These are phyloP conservation scores for Kazachstania viticola DNA, from an alignment of 805 yeast species.

Conservation along the genomic window DNA sequence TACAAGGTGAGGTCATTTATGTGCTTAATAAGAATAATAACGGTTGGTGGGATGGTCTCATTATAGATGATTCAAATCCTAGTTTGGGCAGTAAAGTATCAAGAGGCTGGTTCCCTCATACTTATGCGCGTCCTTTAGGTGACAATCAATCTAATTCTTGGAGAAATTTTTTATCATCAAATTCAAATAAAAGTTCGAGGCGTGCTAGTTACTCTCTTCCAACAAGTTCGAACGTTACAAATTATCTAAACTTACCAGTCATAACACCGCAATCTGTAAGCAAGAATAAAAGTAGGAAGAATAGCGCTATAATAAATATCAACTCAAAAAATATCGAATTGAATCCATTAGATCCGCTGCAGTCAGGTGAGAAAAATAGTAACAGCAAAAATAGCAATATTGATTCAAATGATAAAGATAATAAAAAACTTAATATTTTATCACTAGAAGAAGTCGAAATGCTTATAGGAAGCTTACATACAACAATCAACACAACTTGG, in stretches of 20 bases:
- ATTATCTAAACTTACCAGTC: background rate
- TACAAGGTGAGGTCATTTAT: slow-evolving; percentile 57
- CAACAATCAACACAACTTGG: slow-evolving; percentile 40
- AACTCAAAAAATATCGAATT: background rate
- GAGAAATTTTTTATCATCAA: background rate
- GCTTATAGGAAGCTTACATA: slow-evolving; percentile 26
- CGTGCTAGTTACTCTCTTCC: slow-evolving; percentile 13
- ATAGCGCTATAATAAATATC: slow-evolving; percentile 1
- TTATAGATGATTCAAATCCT: slow-evolving; percentile 14
- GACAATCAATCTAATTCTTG: background rate
- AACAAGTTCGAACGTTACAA: background rate
- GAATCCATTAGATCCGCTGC: slow-evolving; percentile 6
- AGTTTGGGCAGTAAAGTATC: slow-evolving; percentile 21
- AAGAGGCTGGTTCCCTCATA: slow-evolving; percentile 83
- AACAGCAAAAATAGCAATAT: background rate
- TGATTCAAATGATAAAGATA: slow-evolving; percentile 6
- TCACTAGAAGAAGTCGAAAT: slow-evolving; percentile 29
- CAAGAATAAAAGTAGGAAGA: slow-evolving; percentile 4
- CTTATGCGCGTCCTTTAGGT: slow-evolving; percentile 27
- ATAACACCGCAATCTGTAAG: background rate
- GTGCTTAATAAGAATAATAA: slow-evolving; percentile 52
- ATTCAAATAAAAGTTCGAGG: slow-evolving; percentile 6
- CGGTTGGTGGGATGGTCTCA: slow-evolving; percentile 87
- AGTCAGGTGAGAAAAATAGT: slow-evolving; percentile 1
- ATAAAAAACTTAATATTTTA: too few relatives aligned